A percentile compares a stretch with the other conserved stretches of the same genome.
These are phyloP conservation scores for Podospora comata DNA, from an alignment of 495 filamentous ascomycete species.

Conservation along the genomic window DNA sequence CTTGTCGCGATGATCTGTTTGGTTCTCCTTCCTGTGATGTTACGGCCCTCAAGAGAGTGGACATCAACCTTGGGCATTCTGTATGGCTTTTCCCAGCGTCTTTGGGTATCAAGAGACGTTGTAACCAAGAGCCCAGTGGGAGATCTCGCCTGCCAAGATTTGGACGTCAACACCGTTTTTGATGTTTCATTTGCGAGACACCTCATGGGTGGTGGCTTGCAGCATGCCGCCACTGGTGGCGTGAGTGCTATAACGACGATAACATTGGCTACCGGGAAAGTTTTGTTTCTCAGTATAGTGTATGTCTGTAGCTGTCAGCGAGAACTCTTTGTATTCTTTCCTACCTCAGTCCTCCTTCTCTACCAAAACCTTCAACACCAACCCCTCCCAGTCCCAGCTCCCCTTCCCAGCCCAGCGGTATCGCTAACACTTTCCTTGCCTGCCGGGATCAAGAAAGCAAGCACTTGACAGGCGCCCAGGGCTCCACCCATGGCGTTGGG, in stretches of 20 bases:
- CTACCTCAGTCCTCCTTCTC: neutral
- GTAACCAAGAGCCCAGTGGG: neutral
- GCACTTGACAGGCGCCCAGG: neutral
- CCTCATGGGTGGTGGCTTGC: neutral
- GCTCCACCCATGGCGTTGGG: neutral
- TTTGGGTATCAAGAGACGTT: neutral
- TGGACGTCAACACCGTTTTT: neutral
- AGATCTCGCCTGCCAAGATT: neutral
- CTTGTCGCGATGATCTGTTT: neutral
- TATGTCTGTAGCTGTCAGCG: too few species aligned
- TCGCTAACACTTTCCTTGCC: neutral
- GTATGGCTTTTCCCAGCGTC: neutral
- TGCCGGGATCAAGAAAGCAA: neutral
- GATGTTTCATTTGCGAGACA: neutral
- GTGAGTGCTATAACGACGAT: neutral
- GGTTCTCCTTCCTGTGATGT: neutral
- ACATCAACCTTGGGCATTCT: neutral
- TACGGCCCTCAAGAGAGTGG: neutral
- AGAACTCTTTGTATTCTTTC: neutral
- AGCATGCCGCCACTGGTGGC: neutral
- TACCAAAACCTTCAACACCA: neutral
- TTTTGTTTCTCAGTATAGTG: too few species aligned
- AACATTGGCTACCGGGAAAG: neutral
- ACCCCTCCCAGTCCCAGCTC: neutral
- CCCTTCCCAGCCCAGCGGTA: neutral